Percentiles rank a stretch among this genome's conserved stretches.
phyloP scores from a whole-genome alignment of 164 flowering plant genomes.

The Chloranthus sessilifolius region DNA sequence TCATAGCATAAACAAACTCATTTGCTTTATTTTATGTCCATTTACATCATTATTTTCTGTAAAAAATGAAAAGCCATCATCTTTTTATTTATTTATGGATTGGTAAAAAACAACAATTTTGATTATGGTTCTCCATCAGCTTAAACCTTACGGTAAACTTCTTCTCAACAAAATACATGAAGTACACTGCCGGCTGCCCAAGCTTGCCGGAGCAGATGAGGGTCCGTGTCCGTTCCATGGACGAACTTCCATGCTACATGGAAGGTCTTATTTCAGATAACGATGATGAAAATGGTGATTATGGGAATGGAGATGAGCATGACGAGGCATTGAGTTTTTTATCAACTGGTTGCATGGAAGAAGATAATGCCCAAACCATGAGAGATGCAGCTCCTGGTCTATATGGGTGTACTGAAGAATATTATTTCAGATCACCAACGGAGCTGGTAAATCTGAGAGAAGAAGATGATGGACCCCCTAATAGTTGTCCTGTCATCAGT shows the following conservation, averaged over 20 bases:
- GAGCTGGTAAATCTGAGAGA: neutral
- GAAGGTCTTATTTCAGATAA: slow-evolving; percentile 13
- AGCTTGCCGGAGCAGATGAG: slow-evolving; percentile 68
- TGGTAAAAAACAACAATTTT: too few species aligned
- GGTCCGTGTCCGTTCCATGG: slow-evolving; percentile 59
- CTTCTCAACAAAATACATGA: slow-evolving; percentile 71
- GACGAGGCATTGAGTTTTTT: slow-evolving; percentile 2
- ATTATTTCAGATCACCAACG: neutral
- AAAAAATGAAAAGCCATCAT: too few species aligned
- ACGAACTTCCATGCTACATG: slow-evolving; percentile 68
- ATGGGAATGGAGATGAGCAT: neutral
- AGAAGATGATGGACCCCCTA: neutral
- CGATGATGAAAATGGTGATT: slow-evolving; percentile 23
- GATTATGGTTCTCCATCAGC: slow-evolving; percentile 25
- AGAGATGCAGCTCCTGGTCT: slow-evolving; percentile 5
- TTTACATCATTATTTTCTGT: too few species aligned
- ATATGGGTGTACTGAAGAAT: slow-evolving; percentile 9
- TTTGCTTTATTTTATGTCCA: too few species aligned
- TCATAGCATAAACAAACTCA: too few species aligned
- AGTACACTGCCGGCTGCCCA: slow-evolving; percentile 56
- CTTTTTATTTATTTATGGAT: neutral
- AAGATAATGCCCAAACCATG: slow-evolving; percentile 1
- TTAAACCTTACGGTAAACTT: slow-evolving; percentile 70
- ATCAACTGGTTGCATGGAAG: neutral
- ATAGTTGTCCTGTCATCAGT: neutral